Evolutionary conservation across 164 flowering plant genomes (phyloP), one percentile per base, ranked within the genome.

Genomic region (Tetracentron sinense): DNA sequence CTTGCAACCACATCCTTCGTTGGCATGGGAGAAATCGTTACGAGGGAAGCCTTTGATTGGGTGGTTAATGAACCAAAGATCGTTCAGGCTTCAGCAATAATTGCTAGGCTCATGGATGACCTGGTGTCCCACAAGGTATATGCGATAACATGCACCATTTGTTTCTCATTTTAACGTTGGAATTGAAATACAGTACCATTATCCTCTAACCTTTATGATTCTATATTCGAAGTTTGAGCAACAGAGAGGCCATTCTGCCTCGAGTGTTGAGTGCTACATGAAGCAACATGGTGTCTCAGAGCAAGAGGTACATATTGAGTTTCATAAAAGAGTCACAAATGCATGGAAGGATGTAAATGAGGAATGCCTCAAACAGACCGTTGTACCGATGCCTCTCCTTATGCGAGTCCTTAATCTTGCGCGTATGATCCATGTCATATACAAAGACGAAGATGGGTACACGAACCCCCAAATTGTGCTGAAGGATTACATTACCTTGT

Each of bases 31-130:
- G 52, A 75, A 0, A 5, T 69, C 20, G 80, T 61, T 3, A 69
- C 75, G 8, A 58, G 65, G 26, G 71, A 77, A 23, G 64, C 59
- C 38, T 75, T 75, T 28, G 65, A 79, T 0, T 79, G 85, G 83
- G 17, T 67, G 0, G 0, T 29, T n/a, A 62, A 17, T 7, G 7
- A 35, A 17, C 75, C 83, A 1, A 71, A 63, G 27, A 55, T 72
- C 14, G 25, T 69, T 25, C 35, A 4, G 52, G 73, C 77, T 42
- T 54, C 71, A 0, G 3, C 61, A 0, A 22, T 42, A 3, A 60
- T 69, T 20, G 20, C 44, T 28, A 68, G 81, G 11, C 65, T 79
- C 29, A 42, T 66, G 49, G 68, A 78, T 57, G 85, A 78, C 44
- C 65, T 76, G 1, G 69, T 49, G 1, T 58, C 71, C 6, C 73